A percentile compares a stretch with the other conserved stretches of the same genome.
phyloP scores from a whole-genome alignment of 2,329 filamentous ascomycete genomes.

The Elsinoe arachidis region DNA sequence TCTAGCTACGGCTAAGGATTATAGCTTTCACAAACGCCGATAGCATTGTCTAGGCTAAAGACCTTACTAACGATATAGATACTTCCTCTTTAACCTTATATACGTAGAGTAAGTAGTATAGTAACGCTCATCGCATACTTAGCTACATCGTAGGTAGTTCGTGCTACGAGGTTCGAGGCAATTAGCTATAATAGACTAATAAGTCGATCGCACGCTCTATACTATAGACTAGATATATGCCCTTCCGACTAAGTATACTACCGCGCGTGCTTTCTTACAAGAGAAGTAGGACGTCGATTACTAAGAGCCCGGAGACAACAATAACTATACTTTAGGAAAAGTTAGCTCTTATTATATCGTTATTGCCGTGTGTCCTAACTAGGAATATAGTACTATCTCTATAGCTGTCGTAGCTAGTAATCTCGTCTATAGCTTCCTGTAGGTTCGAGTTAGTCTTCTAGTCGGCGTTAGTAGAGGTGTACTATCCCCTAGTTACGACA shows the following conservation, averaged over 20 bases:
- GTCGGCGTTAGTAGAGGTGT: slow-evolving; percentile 22
- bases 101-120: too few species aligned
- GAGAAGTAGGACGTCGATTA: too few species aligned
- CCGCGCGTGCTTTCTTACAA: slow-evolving; percentile 34
- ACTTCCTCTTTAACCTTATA: too few species aligned
- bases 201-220: too few species aligned
- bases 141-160: too few species aligned
- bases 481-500: slow-evolving; percentile 17
- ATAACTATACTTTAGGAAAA: slow-evolving; percentile 24
- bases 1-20: too few species aligned
- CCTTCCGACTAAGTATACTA: slow-evolving; percentile 29
- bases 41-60: too few species aligned
- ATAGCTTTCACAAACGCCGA: too few species aligned
- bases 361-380: slow-evolving; percentile 22
- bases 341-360: slow-evolving; percentile 17
- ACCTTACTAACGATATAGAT: too few species aligned
- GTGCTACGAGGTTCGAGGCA: too few species aligned
- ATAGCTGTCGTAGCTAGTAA: slow-evolving; percentile 19
- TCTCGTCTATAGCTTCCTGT: slow-evolving; percentile 18
- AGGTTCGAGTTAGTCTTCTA: slow-evolving; percentile 17
- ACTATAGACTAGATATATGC: slow-evolving; percentile 40
- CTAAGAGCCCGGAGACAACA: slow-evolving; percentile 16
- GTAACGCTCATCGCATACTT: too few species aligned
- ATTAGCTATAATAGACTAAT: too few species aligned
- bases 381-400: slow-evolving; percentile 18